phyloP scores from a whole-genome alignment of 1,139 yeast species.

The Meyerozyma guilliermondii region DNA sequence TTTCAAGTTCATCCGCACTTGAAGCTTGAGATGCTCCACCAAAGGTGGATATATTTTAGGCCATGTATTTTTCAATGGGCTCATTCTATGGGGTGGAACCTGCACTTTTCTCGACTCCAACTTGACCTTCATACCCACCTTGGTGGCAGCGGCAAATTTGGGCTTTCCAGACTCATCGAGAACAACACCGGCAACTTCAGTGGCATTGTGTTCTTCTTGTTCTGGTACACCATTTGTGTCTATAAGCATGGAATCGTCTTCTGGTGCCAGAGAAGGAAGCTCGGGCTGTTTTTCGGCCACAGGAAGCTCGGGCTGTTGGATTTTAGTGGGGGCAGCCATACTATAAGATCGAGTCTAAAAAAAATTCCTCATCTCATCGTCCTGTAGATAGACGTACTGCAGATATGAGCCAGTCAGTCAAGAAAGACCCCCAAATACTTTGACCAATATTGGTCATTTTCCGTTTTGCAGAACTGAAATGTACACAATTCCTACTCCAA shows the following conservation, averaged over 20 bases:
- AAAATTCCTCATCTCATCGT: slow-evolving; percentile 3
- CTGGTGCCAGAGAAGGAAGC: slow-evolving; percentile 12
- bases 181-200: slow-evolving; percentile 49
- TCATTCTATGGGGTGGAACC: slow-evolving; percentile 95
- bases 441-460: too few species aligned
- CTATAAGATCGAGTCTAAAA: slow-evolving; percentile 3
- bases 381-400: background rate
- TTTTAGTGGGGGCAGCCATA: slow-evolving; percentile 76
- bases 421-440: background rate
- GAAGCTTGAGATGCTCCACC: slow-evolving; percentile 89
- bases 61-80: slow-evolving; percentile 89
- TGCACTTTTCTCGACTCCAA: slow-evolving; percentile 83
- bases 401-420: slow-evolving; percentile 2
- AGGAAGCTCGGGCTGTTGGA: slow-evolving; percentile 7
- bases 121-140: slow-evolving; percentile 65
- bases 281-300: slow-evolving; percentile 6
- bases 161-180: slow-evolving; percentile 91
- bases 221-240: slow-evolving; percentile 48
- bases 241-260: slow-evolving; percentile 65
- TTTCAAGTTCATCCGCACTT: slow-evolving; percentile 90
- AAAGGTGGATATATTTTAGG: slow-evolving; percentile 91
- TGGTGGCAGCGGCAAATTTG: slow-evolving; percentile 70
- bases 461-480: too few species aligned
- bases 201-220: slow-evolving; percentile 15
- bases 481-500: background rate